Evolutionary conservation across 331 rosid species (phyloP).

Genomic region (Quercus lobata): DNA sequence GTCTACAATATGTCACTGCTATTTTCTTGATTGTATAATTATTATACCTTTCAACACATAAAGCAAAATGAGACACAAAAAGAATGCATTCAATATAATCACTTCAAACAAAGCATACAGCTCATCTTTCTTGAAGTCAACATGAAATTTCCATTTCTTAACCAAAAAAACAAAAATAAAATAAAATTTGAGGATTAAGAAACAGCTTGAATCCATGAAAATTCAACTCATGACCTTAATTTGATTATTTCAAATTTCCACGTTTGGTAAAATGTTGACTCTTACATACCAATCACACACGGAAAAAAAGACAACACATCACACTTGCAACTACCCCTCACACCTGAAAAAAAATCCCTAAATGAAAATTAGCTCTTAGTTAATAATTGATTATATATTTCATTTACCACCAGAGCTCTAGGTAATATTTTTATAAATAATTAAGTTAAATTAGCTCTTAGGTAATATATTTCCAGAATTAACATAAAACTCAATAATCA

Average conservation of each 20-base stretch:
- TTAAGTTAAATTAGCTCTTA: neutral
- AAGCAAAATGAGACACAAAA: constrained; percentile 10
- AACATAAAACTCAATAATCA: neutral
- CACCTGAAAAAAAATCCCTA: neutral
- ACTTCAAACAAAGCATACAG: neutral
- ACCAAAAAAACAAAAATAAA: neutral
- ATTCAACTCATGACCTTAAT: neutral
- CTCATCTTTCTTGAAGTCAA: neutral
- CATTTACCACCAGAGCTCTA: neutral
- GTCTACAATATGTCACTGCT: constrained; percentile 10
- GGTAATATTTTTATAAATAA: neutral
- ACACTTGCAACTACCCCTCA: neutral
- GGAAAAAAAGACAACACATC: neutral
- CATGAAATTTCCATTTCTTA: neutral
- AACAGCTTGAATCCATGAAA: neutral
- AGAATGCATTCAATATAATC: neutral
- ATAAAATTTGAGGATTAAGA: neutral
- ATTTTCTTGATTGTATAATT: constrained; percentile 21
- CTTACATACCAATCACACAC: neutral
- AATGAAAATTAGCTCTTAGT: neutral
- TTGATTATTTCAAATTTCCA: neutral
- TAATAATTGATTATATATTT: neutral
- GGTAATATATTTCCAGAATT: neutral
- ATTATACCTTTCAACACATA: constrained; percentile 9
- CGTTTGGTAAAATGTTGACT: neutral